These are phyloP conservation scores for Eimeria sp. DNA, from an alignment of 169 alveolate species.

Conservation along the genomic window DNA sequence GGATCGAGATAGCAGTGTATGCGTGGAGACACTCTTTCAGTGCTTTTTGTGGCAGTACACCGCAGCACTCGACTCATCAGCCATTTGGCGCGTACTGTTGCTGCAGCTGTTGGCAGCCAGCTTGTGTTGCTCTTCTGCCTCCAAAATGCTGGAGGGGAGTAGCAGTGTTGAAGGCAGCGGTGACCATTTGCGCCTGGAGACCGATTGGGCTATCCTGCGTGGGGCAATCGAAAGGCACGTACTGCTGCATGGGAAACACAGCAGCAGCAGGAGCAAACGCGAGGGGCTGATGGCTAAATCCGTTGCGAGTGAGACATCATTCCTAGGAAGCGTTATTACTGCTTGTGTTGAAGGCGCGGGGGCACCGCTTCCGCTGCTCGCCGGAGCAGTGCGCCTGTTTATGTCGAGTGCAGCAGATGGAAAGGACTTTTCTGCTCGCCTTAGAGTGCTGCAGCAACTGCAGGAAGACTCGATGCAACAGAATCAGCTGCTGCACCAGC, in stretches of 20 bases:
- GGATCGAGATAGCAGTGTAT: neutral
- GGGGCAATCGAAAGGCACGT: slow-evolving; percentile 47
- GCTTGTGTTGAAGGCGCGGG: neutral
- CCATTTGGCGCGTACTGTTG: slow-evolving; percentile 52
- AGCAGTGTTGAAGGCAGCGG: neutral
- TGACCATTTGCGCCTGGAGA: neutral
- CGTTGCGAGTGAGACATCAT: slow-evolving; percentile 37
- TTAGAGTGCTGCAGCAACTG: slow-evolving; percentile 33
- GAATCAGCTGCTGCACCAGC: neutral
- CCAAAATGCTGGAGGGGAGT: neutral
- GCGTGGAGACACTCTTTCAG: slow-evolving; percentile 24
- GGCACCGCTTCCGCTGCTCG: neutral
- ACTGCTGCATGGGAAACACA: neutral
- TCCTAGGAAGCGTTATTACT: slow-evolving; percentile 11
- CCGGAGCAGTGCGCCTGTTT: slow-evolving; percentile 56
- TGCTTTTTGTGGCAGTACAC: slow-evolving; percentile 76
- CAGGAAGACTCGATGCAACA: slow-evolving; percentile 23
- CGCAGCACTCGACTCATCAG: slow-evolving; percentile 31
- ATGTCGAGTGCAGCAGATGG: slow-evolving; percentile 49
- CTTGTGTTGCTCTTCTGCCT: slow-evolving; percentile 22
- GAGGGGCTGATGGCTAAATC: neutral
- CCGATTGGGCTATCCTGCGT: slow-evolving; percentile 63
- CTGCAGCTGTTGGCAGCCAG: slow-evolving; percentile 70
- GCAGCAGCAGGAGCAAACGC: slow-evolving; percentile 12
- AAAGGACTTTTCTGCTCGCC: neutral